Base-by-base conservation (phyloP, 371 early-diverging fungal species). In the Blakeslea trispora region DNA sequence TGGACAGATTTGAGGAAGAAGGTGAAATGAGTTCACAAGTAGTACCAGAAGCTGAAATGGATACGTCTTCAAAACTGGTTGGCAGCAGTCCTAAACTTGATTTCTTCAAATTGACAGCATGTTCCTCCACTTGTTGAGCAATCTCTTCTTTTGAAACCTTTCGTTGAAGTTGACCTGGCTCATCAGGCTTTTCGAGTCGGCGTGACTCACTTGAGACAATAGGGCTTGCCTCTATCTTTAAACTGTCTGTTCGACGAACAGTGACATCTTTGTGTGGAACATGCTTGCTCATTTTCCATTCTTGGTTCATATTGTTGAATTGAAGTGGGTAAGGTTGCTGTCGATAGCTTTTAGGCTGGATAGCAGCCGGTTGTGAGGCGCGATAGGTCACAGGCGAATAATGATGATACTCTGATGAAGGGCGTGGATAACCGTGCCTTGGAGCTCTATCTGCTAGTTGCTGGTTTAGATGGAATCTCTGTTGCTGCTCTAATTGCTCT, bases 131-230 rank as follows among this genome's bases (percentile, higher is more conserved):
- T 28, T 28, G 28, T 5, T 22, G 18, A n/a, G n/a, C 22, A 1
- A 53, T 19, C 15, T 60, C 35, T 42, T 59, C 53, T 17, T 59
- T 59, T 10, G 59, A 59, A 0, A 22, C 47, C 32, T 53, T 59
- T 17, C 53, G 28, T 11, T 46, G 40, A 13, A 59, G 39, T 44
- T 18, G 17, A 5, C 37, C 18, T 4, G 61, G 61, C 22, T 61
- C 61, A 45, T 44, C 50, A 5, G 61, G 61, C 11, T 61, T 61
- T 18, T 61, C 61, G 19, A 61, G 28, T 19, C 39, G 45, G n/a
- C 21, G 41, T 23, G 41, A 23, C 5, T 23, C 31, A 6, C 47
- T 56, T 34, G 48, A 48, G 22, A 49, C 43, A 22, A 42, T 34
- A 49, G 57, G 49, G 17, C 28, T 11, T 1, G 60, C 35, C 35